Percentiles rank a stretch among this genome's conserved stretches.
These are phyloP conservation scores for Cladosporium sp. DNA, from an alignment of 2,329 filamentous ascomycete genomes.

Conservation along the genomic window DNA sequence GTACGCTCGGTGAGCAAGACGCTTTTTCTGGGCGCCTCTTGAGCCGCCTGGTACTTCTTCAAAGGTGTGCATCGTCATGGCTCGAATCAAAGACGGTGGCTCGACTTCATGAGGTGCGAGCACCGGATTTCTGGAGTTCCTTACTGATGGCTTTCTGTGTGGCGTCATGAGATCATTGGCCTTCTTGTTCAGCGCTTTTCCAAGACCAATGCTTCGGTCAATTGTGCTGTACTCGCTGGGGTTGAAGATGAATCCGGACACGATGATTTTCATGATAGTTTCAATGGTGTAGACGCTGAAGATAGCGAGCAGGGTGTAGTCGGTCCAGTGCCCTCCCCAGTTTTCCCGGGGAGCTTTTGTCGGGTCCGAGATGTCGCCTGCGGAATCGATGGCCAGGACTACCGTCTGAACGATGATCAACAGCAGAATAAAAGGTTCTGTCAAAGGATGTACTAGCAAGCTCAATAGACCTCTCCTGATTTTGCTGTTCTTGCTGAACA, in stretches of 20 bases:
- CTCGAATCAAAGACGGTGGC: constrained; percentile 29
- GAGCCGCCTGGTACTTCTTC: constrained; percentile 54
- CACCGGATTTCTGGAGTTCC: constrained; percentile 33
- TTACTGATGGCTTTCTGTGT: constrained; percentile 65
- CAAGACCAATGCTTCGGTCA: constrained; percentile 70
- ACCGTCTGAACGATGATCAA: constrained; percentile 86
- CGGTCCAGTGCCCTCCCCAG: constrained; percentile 67
- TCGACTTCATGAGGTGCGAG: constrained; percentile 25
- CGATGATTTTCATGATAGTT: constrained; percentile 75
- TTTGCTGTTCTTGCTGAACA: constrained; percentile 75
- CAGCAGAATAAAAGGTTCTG: constrained; percentile 79
- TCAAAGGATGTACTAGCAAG: constrained; percentile 77
- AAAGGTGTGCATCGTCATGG: constrained; percentile 35
- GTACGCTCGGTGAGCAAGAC: constrained; percentile 87
- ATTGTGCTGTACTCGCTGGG: constrained; percentile 88
- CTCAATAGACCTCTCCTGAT: constrained; percentile 74
- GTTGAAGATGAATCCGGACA: constrained; percentile 90
- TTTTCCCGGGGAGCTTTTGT: constrained; percentile 44
- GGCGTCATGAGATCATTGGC: constrained; percentile 77
- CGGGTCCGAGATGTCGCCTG: constrained; percentile 55
- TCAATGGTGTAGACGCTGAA: constrained; percentile 91
- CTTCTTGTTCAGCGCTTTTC: constrained; percentile 69
- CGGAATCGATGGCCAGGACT: constrained; percentile 78
- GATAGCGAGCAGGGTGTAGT: constrained; percentile 75
- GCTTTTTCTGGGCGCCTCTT: constrained; percentile 74